Conservation (phyloP, 2,329 filamentous ascomycete genomes). For the Claviceps cyperi region DNA sequence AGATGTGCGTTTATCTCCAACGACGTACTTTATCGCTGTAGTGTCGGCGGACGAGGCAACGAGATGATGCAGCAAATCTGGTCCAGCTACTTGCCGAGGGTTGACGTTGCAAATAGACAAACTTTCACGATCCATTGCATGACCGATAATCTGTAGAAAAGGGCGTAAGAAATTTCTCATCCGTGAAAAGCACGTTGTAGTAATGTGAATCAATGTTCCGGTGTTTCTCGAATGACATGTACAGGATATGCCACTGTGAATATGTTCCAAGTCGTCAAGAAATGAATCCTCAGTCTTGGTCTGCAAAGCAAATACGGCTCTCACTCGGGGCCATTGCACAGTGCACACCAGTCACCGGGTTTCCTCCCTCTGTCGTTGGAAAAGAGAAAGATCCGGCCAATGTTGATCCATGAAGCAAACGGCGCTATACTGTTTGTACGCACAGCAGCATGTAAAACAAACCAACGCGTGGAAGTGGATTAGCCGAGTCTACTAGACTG, state of each 20-base stretch:
- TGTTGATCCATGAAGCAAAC: not conserved
- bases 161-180: not conserved
- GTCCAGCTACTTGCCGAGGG: constrained; percentile 26
- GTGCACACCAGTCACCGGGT: not conserved
- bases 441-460: not conserved
- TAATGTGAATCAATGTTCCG: not conserved
- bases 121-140: constrained; percentile 13
- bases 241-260: not conserved
- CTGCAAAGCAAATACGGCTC: not conserved
- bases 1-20: constrained; percentile 14
- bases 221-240: not conserved
- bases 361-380: too few relatives aligned
- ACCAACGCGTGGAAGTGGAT: not conserved
- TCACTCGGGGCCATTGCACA: not conserved
- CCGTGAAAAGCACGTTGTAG: not conserved
- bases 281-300: not conserved
- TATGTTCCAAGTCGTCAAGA: not conserved
- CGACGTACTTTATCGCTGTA: constrained; percentile 20
- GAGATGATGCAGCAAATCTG: constrained; percentile 40
- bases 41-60: constrained; percentile 27
- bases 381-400: too few relatives aligned
- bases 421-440: not conserved
- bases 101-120: constrained; percentile 33
- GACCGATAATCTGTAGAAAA: not conserved
- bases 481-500: not conserved